Evolutionary conservation across 345 rosid genomes (phyloP).

Genomic region (Raphanus sativus): DNA sequence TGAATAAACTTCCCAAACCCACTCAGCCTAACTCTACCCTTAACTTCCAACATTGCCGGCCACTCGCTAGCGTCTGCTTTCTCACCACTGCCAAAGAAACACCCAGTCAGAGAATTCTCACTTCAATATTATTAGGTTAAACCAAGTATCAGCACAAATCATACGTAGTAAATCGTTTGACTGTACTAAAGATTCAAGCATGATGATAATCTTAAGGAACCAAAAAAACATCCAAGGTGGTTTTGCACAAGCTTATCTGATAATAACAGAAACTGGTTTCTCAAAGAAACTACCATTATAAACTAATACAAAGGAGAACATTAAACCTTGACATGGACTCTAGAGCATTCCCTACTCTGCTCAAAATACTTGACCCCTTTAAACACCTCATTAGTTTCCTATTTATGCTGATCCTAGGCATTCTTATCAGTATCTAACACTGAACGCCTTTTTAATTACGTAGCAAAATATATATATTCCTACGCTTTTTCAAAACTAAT

Average conservation of each 20-base stretch:
- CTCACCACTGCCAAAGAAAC: conserved; percentile 69
- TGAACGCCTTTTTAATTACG: conserved; percentile 2
- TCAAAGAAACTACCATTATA: background rate
- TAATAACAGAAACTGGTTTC: background rate
- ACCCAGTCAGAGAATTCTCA: conserved; percentile 18
- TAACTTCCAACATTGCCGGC: conserved; percentile 70
- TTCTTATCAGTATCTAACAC: background rate
- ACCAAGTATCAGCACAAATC: background rate
- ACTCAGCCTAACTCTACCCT: conserved; percentile 89
- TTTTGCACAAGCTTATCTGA: background rate
- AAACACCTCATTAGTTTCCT: too few species aligned
- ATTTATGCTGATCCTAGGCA: background rate
- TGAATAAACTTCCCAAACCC: conserved; percentile 95
- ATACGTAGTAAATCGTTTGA: background rate
- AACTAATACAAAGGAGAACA: background rate
- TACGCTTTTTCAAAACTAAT: conserved; percentile 7
- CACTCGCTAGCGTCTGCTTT: conserved; percentile 62
- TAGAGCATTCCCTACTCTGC: background rate
- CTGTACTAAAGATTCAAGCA: background rate
- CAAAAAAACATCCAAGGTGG: background rate
- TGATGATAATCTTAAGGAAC: background rate
- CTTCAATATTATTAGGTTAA: background rate
- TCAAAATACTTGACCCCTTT: too few species aligned
- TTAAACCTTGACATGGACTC: conserved; percentile 1
- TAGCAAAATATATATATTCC: background rate